Conservation (phyloP, 768 basidiomycete species). For the Trametes gibbosa region DNA sequence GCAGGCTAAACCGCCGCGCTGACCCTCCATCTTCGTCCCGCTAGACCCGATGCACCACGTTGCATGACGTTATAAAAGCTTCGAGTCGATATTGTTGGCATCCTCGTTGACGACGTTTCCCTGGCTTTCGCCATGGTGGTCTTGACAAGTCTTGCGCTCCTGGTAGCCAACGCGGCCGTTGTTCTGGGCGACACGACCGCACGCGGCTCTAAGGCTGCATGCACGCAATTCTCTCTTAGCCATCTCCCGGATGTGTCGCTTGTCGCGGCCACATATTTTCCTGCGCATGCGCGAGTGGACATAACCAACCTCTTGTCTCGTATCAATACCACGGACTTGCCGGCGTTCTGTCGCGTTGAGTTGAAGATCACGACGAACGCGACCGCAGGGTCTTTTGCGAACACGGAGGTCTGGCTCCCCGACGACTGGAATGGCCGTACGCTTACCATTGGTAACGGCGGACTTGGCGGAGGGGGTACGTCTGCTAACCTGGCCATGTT, state of each 20-base stretch:
- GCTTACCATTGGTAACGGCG: conserved; percentile 28
- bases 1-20: no score
- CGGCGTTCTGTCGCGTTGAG: conserved; percentile 26
- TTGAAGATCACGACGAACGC: conserved; percentile 22
- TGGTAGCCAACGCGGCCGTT: neutral
- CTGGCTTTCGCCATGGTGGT: neutral
- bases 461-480: conserved; percentile 24
- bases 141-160: neutral
- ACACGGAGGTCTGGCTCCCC: conserved; percentile 30
- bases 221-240: conserved; percentile 5
- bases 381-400: conserved; percentile 15
- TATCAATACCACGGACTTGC: conserved; percentile 18
- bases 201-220: neutral
- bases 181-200: neutral
- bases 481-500: neutral
- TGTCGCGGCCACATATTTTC: conserved; percentile 11
- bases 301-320: conserved; percentile 15
- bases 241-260: neutral
- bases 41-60: no score
- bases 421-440: conserved; percentile 20
- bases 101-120: no score
- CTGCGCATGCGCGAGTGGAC: conserved; percentile 12
- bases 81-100: no score
- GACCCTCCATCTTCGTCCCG: no score
- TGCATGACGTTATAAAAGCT: no score